These are phyloP conservation scores for Pterulicium gracile DNA, from an alignment of 1,284 basidiomycete genomes.

Conservation along the genomic window DNA sequence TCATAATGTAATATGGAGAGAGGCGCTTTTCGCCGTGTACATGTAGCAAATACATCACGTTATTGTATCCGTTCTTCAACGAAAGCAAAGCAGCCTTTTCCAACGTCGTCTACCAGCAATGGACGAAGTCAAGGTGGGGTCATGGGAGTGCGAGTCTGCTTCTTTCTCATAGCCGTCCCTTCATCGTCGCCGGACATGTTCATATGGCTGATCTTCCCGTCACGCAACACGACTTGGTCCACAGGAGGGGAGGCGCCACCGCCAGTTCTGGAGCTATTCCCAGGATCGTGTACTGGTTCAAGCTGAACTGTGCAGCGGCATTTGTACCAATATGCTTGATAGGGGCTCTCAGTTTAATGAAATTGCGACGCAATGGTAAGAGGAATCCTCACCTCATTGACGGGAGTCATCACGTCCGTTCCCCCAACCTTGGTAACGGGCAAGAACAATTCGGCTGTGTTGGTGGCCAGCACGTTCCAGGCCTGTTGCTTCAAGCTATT, in stretches of 20 bases:
- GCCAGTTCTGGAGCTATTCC: constrained; percentile 14
- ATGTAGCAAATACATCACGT: too few relatives aligned
- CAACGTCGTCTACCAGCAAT: too few relatives aligned
- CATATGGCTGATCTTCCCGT: too few relatives aligned
- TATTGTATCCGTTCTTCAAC: too few relatives aligned
- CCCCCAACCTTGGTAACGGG: constrained; percentile 24
- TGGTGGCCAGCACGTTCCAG: constrained; percentile 23
- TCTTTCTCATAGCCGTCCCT: too few relatives aligned
- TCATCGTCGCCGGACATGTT: too few relatives aligned
- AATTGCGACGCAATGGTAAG: not conserved
- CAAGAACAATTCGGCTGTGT: constrained; percentile 25
- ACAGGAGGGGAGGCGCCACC: not conserved
- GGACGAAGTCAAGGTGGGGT: too few relatives aligned
- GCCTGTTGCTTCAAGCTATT: constrained; percentile 24
- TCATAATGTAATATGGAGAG: too few relatives aligned
- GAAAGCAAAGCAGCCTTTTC: not conserved
- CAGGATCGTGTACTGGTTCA: constrained; percentile 27
- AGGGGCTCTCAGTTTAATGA: constrained; percentile 11
- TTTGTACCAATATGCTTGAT: constrained; percentile 29
- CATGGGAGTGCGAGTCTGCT: too few relatives aligned
- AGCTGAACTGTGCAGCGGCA: constrained; percentile 25
- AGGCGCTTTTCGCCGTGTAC: too few relatives aligned
- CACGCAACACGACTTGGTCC: too few relatives aligned
- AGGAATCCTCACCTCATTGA: constrained; percentile 26
- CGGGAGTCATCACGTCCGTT: constrained; percentile 26